Evolutionary conservation across 1,284 basidiomycete genomes (phyloP), one percentile per base, ranked within the genome.

Genomic region (Sporisorium iseilematis-ciliati): DNA sequence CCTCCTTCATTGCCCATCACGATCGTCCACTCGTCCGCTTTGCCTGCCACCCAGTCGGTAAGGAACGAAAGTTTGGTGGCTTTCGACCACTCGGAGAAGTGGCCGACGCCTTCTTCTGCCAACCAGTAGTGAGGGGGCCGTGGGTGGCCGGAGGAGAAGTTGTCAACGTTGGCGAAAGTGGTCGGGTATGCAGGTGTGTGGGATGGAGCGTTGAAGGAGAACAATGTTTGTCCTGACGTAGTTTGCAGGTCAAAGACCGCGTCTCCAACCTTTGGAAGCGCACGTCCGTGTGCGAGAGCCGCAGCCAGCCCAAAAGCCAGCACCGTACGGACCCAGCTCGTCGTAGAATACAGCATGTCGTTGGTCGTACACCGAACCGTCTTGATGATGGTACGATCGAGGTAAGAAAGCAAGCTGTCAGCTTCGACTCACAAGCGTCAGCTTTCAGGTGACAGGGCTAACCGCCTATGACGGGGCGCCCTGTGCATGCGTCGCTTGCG

Each of bases 1-100:
- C 82, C 84, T 20, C 81, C 85, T 59, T 86, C 85, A 65, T 86
- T 86, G 18, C 85, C 85, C 83, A 85, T 83, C 3, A 85, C 85
- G 3, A 86, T 49, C 35, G 79, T 74, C 85, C 85, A 86, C 23
- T 86, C 83, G 20, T 40, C 7, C 0, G 66, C 77, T n/a, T 77
- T 79, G 46, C 78, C 82, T 12, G 56, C 29, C 0, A 63, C 56
- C 48, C 85, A 61, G 33, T 82, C 85, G 11, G 60, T 21, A 25
- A 86, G 56, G 57, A 86, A 86, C 23, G 76, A 61, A 4, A 64
- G 76, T 70, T 86, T 85, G 41, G 71, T 67, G 12, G 72, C 52
- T 23, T 80, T 79, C n/a, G 77, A 68, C 84, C 84, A 85, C 56
- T 82, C 67, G 2, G 80, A 82, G 46, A 85, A 83, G 57, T 84